Base-by-base conservation (phyloP, 2,329 filamentous ascomycete genomes). In the Magnaporthales sp. region DNA sequence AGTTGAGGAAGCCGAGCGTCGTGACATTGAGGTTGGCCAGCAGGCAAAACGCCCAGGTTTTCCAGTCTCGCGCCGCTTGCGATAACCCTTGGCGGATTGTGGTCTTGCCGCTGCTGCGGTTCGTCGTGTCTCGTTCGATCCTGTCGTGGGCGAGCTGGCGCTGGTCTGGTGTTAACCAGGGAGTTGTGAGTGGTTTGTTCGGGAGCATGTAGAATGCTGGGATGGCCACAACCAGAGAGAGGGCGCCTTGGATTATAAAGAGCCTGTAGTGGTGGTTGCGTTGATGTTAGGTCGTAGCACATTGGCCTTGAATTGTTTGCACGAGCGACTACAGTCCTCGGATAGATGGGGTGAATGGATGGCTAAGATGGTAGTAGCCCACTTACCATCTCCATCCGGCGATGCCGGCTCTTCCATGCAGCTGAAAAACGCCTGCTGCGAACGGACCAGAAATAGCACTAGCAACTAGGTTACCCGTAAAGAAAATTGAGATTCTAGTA, bases 171-270 rank as follows among this genome's bases (percentile, higher is more conserved):
- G 74, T 75, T 26, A 84, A 75, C 80, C 80, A 83, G 32, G 66
- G 68, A 7, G 81, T 83, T 4, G 79, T 82, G 30, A 78, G 78
- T 1, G 86, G 86, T 70, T 86, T 86, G 73, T 89, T 83, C 1
- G 86, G 86, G 7, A 89, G 31, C 32, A 56, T 27, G 46, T 74
- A 73, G 63, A 72, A 73, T 27, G 68, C 71, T 1, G 74, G 71
- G 4, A 86, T 73, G 15, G 89, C 88, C 31, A 91, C 80, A 6
- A 77, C 79, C 27, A 91, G 77, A 1, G 89, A 91, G 67, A 89
- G 81, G 19, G 81, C 79, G 27, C 89, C 89, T 74, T 92, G 89
- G 54, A 91, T 86, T 65, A 91, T 87, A 76, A 91, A 91, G 0
- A 90, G 63, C 63, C 63, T 61, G 58, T 15, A 9, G 58, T 27